Evolutionary conservation across 441 rosid species (phyloP), one percentile per base, ranked within the genome.

Genomic region (Manihot esculenta): DNA sequence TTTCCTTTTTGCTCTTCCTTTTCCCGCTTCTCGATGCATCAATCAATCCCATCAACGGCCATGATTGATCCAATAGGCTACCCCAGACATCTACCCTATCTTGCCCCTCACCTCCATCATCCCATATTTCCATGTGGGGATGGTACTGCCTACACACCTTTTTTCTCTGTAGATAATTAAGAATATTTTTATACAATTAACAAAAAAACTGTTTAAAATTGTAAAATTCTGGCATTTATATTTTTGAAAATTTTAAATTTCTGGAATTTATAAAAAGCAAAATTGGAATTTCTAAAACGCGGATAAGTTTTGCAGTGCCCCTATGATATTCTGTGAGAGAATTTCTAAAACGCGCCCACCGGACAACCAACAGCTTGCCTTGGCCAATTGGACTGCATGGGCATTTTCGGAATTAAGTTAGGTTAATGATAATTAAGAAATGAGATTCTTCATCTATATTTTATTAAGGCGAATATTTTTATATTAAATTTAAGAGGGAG

Each of bases 261-360:
- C n/a, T n/a, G n/a, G n/a, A n/a, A n/a, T n/a, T n/a, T n/a, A n/a
- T n/a, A n/a, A n/a, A n/a, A n/a, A n/a, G n/a, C n/a, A n/a, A n/a
- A n/a, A n/a, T n/a, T n/a, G n/a, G n/a, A n/a, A n/a, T n/a, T n/a
- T n/a, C n/a, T n/a, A n/a, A n/a, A n/a, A n/a, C n/a, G n/a, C 10
- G 57, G 26, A n/a, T 21, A 51, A 72, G 66, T 35, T 17, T 47
- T 33, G 27, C 23, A 71, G 68, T 35, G 17, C 12, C 10, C 45
- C 18, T 7, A 48, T 20, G 69, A 51, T 12, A 72, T 71, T 81
- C 72, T 68, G 74, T 30, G 77, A 74, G 59, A 78, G 81, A 82
- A 78, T 84, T 81, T 74, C 78, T 45, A 62, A 74, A 62, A 62
- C 78, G 71, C 78, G 72, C 77, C 67, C 74, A 8, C 81, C 72